Evolutionary conservation across 108 stramenopile species (phyloP), one percentile per base, ranked within the genome.

Genomic region (Chaetoceros muelleri): DNA sequence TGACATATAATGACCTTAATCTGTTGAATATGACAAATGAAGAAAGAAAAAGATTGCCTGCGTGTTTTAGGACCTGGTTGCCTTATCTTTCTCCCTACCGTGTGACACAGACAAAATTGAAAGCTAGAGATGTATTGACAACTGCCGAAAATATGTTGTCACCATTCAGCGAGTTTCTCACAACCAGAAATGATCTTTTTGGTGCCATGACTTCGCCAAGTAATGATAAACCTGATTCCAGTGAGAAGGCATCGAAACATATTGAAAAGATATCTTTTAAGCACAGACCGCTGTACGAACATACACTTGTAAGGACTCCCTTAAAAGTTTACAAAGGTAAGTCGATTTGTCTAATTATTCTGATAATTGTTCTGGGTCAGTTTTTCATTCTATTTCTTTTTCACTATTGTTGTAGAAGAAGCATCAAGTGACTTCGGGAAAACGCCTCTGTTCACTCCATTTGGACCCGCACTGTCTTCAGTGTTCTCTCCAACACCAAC

Each of bases 11-110:
- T n/a, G 65, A 76, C 21, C 46, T 89, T 8, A 71, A 64, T 51
- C 72, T 56, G 28, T 55, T 85, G 24, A 79, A 85, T 51, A 57
- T 89, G 18, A 72, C 67, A 17, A 40, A 48, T 1, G 61, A 81
- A 13, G 87, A 89, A 55, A 54, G 73, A 22, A 34, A 30, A 1
- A 51, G 65, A 13, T 62, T 87, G 20, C 85, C 81, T 24, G 13
- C 24, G 2, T 65, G 75, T 40, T 84, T 78, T 60, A 48, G 30
- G 16, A 19, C 47, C 1, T 17, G n/a, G 17, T 1, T 50, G 16
- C 18, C 26, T 2, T 24, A 50, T 24, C 44, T 45, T 3, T 30
- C 5, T 27, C 7, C 48, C 2, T 60, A 30, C 49, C 20, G 16
- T 3, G 22, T 40, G 5, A 40, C 5, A 5, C 13, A 40, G 8